These are phyloP conservation scores for Chlamydomonas reinhardtii DNA, from an alignment of 163 green algal genomes.

Conservation along the genomic window DNA sequence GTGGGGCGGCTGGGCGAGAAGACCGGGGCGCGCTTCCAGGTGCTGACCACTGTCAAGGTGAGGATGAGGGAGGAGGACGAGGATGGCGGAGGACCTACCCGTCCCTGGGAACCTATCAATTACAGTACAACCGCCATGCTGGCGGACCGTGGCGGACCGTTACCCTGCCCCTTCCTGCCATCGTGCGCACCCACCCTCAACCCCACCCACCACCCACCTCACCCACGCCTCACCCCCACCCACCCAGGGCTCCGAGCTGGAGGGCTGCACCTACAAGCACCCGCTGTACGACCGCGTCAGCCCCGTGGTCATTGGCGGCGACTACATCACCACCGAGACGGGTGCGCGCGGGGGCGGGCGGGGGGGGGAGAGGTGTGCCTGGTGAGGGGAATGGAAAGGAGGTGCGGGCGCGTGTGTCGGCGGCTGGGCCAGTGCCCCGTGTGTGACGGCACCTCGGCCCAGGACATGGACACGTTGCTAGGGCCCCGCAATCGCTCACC, in stretches of 20 bases:
- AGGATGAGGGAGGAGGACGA: background rate
- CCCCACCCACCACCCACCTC: background rate
- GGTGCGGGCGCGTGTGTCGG: too few relatives aligned
- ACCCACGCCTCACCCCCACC: constrained; percentile 6
- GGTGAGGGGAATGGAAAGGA: background rate
- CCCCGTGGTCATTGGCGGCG: constrained; percentile 91
- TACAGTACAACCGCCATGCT: too few relatives aligned
- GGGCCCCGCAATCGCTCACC: too few relatives aligned
- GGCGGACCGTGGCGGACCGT: too few relatives aligned
- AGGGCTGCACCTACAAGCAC: constrained; percentile 90
- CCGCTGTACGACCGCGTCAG: constrained; percentile 81
- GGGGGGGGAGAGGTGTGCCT: background rate
- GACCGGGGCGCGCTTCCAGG: constrained; percentile 71
- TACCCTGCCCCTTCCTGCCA: too few relatives aligned
- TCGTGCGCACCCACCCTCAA: too few relatives aligned
- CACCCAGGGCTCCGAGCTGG: constrained; percentile 72
- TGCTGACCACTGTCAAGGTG: constrained; percentile 40
- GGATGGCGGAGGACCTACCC: too few relatives aligned
- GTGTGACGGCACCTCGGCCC: too few relatives aligned
- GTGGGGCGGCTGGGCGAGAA: constrained; percentile 81
- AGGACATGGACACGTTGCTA: too few relatives aligned
- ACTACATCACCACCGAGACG: constrained; percentile 99
- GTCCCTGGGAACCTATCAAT: too few relatives aligned
- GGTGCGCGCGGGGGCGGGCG: constrained; percentile 53
- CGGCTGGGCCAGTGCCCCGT: too few relatives aligned